phyloP scores from a whole-genome alignment of 768 basidiomycete genomes.

The Tricholoma sp. region DNA sequence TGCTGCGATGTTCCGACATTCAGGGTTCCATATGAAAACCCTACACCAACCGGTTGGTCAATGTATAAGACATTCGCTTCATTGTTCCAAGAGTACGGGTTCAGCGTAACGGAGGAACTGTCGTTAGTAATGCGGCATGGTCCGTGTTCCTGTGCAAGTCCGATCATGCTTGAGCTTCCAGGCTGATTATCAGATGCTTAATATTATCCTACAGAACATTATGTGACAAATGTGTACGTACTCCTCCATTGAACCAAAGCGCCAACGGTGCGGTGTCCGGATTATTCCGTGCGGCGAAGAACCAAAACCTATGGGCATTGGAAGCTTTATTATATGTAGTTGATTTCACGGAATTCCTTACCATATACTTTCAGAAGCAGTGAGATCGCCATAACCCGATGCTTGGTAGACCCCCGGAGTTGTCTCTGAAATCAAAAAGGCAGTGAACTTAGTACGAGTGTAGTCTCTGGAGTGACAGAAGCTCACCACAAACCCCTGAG shows the following conservation, averaged over 20 bases:
- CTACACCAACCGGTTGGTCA: constrained; percentile 59
- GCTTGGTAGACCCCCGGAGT: constrained; percentile 58
- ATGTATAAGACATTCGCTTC: constrained; percentile 55
- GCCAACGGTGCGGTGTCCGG: constrained; percentile 57
- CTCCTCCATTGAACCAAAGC: constrained; percentile 65
- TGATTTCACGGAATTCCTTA: constrained; percentile 14
- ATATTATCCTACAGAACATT: background rate
- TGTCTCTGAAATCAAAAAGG: constrained; percentile 35
- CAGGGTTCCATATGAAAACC: constrained; percentile 54
- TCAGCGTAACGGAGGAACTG: constrained; percentile 39
- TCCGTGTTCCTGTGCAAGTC: constrained; percentile 70
- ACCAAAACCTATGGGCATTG: constrained; percentile 52
- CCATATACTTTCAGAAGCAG: constrained; percentile 55
- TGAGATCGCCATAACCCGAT: constrained; percentile 60
- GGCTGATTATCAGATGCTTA: constrained; percentile 26
- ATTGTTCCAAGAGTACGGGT: constrained; percentile 58
- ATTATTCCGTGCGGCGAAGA: constrained; percentile 60
- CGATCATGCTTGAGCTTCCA: constrained; percentile 54
- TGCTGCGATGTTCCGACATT: constrained; percentile 45
- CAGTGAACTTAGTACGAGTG: too few species aligned
- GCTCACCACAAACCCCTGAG: constrained; percentile 53
- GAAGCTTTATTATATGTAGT: too few species aligned
- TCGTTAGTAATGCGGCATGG: constrained; percentile 66
- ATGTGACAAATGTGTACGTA: constrained; percentile 15
- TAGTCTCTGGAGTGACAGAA: too few species aligned